phyloP scores from a whole-genome alignment of 306 rosid genomes.

The Inga laurina region DNA sequence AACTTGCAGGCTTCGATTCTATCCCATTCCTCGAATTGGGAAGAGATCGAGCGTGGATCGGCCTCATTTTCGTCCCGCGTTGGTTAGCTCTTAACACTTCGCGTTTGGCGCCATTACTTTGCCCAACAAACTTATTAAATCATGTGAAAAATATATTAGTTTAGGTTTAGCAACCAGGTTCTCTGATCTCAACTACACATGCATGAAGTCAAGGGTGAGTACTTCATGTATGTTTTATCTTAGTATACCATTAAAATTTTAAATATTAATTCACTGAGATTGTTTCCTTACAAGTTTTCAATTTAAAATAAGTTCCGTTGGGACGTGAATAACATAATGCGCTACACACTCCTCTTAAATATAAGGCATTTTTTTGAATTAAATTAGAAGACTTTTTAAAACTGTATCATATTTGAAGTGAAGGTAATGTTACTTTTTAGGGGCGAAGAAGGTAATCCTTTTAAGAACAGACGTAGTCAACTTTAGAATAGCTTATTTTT shows the following conservation, averaged over 20 bases:
- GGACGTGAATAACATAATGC: background rate
- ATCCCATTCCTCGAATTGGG: background rate
- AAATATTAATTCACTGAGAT: background rate
- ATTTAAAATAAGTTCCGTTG: background rate
- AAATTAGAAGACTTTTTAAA: background rate
- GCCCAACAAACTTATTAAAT: background rate
- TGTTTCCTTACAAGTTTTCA: background rate
- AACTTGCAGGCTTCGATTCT: conserved; percentile 5
- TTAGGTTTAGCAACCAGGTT: too few species aligned
- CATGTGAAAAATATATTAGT: too few species aligned
- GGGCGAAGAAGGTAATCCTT: background rate
- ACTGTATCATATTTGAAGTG: background rate
- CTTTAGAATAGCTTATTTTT: background rate
- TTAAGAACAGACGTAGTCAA: background rate
- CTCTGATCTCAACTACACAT: background rate
- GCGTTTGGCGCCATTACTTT: background rate
- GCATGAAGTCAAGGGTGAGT: background rate
- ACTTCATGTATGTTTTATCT: too few species aligned
- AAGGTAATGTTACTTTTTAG: too few species aligned
- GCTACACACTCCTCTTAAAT: background rate
- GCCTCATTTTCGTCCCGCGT: background rate
- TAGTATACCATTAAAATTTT: too few species aligned
- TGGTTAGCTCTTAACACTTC: background rate
- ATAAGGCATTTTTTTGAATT: too few species aligned
- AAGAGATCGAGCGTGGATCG: background rate